These are phyloP conservation scores for Gossypium thurberi DNA, from an alignment of 345 rosid genomes.

Conservation along the genomic window DNA sequence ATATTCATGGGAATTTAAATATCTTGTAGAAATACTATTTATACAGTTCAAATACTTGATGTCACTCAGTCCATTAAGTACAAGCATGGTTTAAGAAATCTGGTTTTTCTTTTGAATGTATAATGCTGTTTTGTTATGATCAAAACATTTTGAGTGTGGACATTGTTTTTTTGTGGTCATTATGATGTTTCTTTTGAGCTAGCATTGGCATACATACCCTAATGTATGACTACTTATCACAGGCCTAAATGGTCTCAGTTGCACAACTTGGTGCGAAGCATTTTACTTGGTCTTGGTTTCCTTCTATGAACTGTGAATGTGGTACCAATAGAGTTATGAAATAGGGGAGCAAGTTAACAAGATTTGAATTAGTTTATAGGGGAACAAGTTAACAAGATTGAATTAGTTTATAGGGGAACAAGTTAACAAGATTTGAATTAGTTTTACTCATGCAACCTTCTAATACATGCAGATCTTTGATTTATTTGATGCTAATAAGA, in stretches of 20 bases:
- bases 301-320: not conserved
- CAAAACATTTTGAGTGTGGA: not conserved
- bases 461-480: constrained; percentile 71
- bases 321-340: not conserved
- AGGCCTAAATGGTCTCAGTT: no score
- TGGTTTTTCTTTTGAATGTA: not conserved
- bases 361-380: not conserved
- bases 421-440: not conserved
- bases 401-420: not conserved
- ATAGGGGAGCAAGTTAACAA: not conserved
- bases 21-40: not conserved
- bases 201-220: not conserved
- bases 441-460: not conserved
- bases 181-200: not conserved
- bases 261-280: not conserved
- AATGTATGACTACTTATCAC: no score
- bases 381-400: not conserved
- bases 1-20: not conserved
- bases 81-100: not conserved
- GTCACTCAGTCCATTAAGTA: not conserved
- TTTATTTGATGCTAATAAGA: constrained; percentile 83
- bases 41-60: not conserved
- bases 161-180: not conserved
- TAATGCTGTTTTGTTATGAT: not conserved
- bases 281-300: not conserved